phyloP scores from a whole-genome alignment of 164 flowering plant species.

The Vitis rupestris region DNA sequence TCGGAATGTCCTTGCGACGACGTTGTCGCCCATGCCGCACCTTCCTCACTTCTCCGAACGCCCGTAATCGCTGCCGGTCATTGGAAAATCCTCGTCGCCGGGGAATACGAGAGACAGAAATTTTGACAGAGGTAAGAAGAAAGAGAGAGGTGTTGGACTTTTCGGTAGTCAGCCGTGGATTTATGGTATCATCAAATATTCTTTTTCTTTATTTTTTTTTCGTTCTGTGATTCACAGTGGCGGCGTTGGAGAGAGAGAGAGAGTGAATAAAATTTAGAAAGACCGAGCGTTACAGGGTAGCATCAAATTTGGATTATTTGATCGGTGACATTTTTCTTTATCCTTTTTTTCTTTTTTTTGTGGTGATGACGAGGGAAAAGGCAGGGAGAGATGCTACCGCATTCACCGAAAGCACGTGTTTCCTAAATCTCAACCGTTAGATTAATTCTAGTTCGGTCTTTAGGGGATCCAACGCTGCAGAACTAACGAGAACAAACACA shows the following conservation, averaged over 20 bases:
- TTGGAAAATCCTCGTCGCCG: not conserved
- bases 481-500: no score
- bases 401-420: no score
- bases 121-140: not conserved
- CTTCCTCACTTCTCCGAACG: not conserved
- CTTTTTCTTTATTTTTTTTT: not conserved
- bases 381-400: no score
- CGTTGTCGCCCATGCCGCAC: constrained; percentile 23
- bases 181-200: constrained; percentile 1
- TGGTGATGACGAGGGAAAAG: no score
- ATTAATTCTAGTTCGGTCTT: no score
- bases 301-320: constrained; percentile 1
- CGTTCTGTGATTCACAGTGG: constrained; percentile 9
- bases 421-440: no score
- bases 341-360: no score
- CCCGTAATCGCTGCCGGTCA: constrained; percentile 2
- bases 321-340: not conserved
- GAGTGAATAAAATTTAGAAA: not conserved
- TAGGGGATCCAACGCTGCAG: no score
- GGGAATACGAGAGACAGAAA: not conserved
- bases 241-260: constrained; percentile 6
- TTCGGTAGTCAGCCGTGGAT: constrained; percentile 10
- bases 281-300: not conserved
- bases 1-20: constrained; percentile 49
- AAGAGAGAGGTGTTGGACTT: constrained; percentile 9